These are phyloP conservation scores for Diacronema lutheri DNA, from an alignment of 78 protist genomes.

Conservation along the genomic window DNA sequence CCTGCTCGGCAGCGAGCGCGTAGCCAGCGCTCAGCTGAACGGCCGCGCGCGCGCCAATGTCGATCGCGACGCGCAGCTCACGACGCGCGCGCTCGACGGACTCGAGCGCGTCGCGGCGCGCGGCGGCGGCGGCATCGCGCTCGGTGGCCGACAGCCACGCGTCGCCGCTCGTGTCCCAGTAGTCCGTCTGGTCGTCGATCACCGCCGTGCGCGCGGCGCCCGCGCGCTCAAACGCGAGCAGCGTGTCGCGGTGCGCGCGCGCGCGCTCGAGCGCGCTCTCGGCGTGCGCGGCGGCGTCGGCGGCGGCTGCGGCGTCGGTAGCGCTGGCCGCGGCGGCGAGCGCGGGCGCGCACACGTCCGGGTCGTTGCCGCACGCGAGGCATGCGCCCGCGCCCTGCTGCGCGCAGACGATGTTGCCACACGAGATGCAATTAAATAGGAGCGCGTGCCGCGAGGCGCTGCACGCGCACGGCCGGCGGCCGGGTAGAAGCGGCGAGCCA, in stretches of 20 bases:
- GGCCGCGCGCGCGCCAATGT: too few relatives aligned
- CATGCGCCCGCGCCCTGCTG: slow-evolving; percentile 2
- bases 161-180: background rate
- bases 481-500: too few relatives aligned
- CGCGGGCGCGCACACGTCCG: background rate
- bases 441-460: slow-evolving; percentile 5
- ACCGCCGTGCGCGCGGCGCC: background rate
- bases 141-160: background rate
- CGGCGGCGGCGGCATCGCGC: background rate
- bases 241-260: background rate
- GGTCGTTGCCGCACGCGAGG: background rate
- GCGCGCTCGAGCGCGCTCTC: background rate
- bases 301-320: too few relatives aligned
- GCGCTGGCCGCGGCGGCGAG: too few relatives aligned
- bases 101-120: background rate
- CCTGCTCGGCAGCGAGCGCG: background rate
- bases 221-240: background rate
- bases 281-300: too few relatives aligned
- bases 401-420: slow-evolving; percentile 5
- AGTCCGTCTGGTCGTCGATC: slow-evolving; percentile 19
- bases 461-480: background rate
- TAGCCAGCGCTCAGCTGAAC: background rate
- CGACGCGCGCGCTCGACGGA: background rate
- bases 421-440: background rate
- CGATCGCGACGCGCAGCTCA: background rate